These are phyloP conservation scores for Pelargonium myrrhifolium DNA, from an alignment of 441 rosid genomes.

Conservation along the genomic window DNA sequence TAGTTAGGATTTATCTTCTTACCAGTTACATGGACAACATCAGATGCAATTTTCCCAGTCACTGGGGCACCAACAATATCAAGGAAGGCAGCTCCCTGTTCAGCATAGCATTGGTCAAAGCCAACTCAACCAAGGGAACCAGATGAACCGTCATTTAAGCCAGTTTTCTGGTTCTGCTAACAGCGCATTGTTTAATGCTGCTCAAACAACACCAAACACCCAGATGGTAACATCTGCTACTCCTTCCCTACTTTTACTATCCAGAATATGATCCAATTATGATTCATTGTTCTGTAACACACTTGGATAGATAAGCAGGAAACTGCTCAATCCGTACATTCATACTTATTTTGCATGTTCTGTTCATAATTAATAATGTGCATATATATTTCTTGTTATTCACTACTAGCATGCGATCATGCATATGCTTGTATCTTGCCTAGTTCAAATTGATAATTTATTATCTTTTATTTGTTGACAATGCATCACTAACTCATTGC, in stretches of 20 bases:
- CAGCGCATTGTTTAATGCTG: conserved; percentile 76
- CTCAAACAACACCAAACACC: conserved; percentile 71
- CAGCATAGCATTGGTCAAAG: conserved; percentile 87
- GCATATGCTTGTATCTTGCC: neutral
- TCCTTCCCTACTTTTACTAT: conserved; percentile 20
- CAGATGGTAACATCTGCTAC: conserved; percentile 58
- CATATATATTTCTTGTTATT: neutral
- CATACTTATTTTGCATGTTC: neutral
- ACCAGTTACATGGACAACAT: conserved; percentile 67
- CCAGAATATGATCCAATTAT: neutral
- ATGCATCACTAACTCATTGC: conserved; percentile 9
- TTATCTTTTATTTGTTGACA: conserved; percentile 8
- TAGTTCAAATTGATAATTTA: conserved; percentile 6
- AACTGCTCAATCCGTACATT: neutral
- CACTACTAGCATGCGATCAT: neutral
- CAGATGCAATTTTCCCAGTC: conserved; percentile 93
- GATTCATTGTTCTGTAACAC: too few species aligned
- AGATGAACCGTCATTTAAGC: conserved; percentile 68
- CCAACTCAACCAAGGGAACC: conserved; percentile 74
- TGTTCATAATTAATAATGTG: neutral
- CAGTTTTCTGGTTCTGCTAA: conserved; percentile 78
- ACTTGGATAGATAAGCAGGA: too few species aligned
- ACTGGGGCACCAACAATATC: conserved; percentile 83
- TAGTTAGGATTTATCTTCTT: conserved; percentile 3
- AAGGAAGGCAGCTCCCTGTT: conserved; percentile 73